Conservation (phyloP, 2,329 filamentous ascomycete genomes). For the Sporothrix euskadiensis region DNA sequence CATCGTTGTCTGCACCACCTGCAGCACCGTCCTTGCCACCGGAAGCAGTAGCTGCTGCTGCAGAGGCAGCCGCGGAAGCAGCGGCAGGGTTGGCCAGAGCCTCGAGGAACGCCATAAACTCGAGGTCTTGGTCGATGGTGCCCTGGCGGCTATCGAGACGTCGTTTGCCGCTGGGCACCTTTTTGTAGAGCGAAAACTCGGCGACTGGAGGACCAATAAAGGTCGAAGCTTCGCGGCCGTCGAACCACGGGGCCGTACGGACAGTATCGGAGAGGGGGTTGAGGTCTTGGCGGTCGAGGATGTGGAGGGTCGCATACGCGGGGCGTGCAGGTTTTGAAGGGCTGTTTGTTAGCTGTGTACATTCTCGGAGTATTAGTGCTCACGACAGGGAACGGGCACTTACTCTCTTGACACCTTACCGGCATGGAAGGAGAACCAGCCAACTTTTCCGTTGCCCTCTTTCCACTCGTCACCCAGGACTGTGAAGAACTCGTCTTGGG, state of each 20-base stretch:
- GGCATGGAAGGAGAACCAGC: conserved; percentile 70
- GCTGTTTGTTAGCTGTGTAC: conserved; percentile 45
- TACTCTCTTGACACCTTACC: conserved; percentile 84
- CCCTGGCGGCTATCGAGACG: conserved; percentile 83
- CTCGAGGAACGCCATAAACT: conserved; percentile 92
- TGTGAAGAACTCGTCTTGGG: conserved; percentile 71
- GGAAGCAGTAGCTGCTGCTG: conserved; percentile 37
- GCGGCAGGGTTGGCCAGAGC: conserved; percentile 71
- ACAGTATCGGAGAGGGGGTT: conserved; percentile 68
- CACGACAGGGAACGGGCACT: conserved; percentile 37
- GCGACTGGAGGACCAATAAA: conserved; percentile 77
- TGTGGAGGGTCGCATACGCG: conserved; percentile 77
- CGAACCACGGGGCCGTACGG: conserved; percentile 69
- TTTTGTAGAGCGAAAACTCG: conserved; percentile 82
- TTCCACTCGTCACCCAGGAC: conserved; percentile 81
- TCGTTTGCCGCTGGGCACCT: conserved; percentile 71
- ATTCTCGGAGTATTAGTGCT: background rate
- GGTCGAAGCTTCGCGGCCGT: conserved; percentile 75
- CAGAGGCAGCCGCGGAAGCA: conserved; percentile 23
- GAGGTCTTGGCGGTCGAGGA: conserved; percentile 71
- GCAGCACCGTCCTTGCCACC: conserved; percentile 15
- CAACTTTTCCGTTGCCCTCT: conserved; percentile 74
- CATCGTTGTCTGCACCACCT: background rate
- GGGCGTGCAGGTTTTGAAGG: conserved; percentile 83
- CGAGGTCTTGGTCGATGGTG: conserved; percentile 93